These are phyloP conservation scores for Blastocystis sp. DNA, from an alignment of 352 stramenopile genomes.

Conservation along the genomic window DNA sequence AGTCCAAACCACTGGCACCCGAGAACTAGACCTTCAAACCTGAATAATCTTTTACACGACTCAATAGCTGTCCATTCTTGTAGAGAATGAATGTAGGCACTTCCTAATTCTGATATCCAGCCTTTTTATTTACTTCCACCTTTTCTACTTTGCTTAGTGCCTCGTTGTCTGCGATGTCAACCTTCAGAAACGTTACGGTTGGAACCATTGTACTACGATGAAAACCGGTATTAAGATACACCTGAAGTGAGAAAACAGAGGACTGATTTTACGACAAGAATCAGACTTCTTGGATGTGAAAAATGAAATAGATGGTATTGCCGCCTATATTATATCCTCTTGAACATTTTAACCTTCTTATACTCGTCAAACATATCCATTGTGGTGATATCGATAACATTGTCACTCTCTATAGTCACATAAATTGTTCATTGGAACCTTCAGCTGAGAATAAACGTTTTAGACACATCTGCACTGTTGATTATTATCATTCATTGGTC, in stretches of 20 bases:
- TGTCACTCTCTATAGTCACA: not conserved
- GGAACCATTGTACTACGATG: not conserved
- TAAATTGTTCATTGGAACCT: not conserved
- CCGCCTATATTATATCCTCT: not conserved
- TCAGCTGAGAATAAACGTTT: not conserved
- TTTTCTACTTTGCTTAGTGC: not conserved
- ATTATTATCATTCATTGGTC: not conserved
- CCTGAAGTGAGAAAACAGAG: constrained; percentile 45
- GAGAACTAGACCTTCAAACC: not conserved
- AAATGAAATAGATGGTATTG: not conserved
- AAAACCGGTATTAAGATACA: not conserved
- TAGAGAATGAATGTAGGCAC: constrained; percentile 18
- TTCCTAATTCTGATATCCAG: not conserved
- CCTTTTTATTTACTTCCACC: not conserved
- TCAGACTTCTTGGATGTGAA: not conserved
- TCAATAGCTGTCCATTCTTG: not conserved
- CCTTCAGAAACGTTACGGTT: not conserved
- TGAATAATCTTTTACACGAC: not conserved
- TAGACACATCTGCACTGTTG: not conserved
- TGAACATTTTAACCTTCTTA: not conserved
- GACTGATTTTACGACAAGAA: not conserved
- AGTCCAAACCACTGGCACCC: not conserved
- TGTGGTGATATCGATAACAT: not conserved
- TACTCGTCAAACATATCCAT: not conserved
- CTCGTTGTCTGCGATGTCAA: not conserved